These are phyloP conservation scores for Suhomyces guaymorum DNA, from an alignment of 1,139 yeast genomes.

Conservation along the genomic window DNA sequence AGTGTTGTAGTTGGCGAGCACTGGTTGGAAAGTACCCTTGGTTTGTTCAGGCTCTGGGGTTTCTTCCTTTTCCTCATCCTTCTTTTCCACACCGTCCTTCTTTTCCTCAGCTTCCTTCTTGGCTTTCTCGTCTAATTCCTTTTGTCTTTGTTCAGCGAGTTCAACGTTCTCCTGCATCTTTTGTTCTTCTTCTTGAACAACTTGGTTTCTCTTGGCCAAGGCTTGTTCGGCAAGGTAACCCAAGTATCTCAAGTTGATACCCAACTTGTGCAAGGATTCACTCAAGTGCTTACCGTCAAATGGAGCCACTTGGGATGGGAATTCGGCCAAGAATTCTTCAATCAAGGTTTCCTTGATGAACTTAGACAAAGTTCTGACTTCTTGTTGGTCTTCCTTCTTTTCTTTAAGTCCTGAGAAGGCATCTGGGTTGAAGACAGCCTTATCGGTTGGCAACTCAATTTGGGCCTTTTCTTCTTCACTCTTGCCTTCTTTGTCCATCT, in stretches of 20 bases:
- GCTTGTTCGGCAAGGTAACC: slow-evolving; percentile 57
- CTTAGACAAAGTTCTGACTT: slow-evolving; percentile 67
- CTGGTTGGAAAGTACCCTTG: slow-evolving; percentile 45
- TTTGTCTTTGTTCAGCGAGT: slow-evolving; percentile 25
- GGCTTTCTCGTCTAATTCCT: slow-evolving; percentile 32
- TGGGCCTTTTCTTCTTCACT: slow-evolving; percentile 46
- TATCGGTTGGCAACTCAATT: slow-evolving; percentile 56
- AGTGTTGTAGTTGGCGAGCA: slow-evolving; percentile 44
- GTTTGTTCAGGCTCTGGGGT: slow-evolving; percentile 30
- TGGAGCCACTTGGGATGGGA: slow-evolving; percentile 61
- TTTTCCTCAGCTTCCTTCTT: slow-evolving; percentile 33
- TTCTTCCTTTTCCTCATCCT: slow-evolving; percentile 29
- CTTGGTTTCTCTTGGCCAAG: slow-evolving; percentile 27
- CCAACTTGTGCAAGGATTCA: slow-evolving; percentile 67
- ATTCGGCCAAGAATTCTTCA: slow-evolving; percentile 61
- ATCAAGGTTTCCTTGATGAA: slow-evolving; percentile 61
- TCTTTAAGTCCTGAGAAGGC: slow-evolving; percentile 55
- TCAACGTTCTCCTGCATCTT: slow-evolving; percentile 26
- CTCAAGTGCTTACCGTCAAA: slow-evolving; percentile 80
- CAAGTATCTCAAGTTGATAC: slow-evolving; percentile 87
- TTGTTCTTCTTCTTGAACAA: slow-evolving; percentile 22
- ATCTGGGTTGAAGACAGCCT: slow-evolving; percentile 75
- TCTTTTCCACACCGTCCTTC: slow-evolving; percentile 19
- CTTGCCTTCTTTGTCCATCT: slow-evolving; percentile 48
- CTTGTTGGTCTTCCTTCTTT: slow-evolving; percentile 51